Evolutionary conservation across 1,139 yeast species (phyloP), one percentile per base, ranked within the genome.

Genomic region (Yamadazyma pseudoaaseri): DNA sequence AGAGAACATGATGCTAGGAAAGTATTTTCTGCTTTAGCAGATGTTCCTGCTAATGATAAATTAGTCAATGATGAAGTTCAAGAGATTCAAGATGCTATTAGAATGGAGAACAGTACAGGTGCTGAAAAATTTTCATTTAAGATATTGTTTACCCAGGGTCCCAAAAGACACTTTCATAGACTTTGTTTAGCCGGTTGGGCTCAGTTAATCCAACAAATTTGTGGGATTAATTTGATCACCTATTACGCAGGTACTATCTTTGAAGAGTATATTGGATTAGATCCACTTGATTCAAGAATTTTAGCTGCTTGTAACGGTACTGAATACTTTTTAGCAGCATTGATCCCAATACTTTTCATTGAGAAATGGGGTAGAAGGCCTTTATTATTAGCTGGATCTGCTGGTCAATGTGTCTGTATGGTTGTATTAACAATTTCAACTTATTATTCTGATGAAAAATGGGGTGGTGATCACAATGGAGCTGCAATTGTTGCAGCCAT

Each of bases 291-390:
- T 25, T 52, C 74, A 2, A 55, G 72, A 42, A 51, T 62, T 11
- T 48, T 62, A 29, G 66, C 67, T 22, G 66, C 65, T 20, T 56
- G 62, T 42, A 60, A 60, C 34, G 67, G 66, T 35, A 57, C 63
- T 8, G 66, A 61, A 38, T 61, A 61, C 41, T 60, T 60, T 37
- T 41, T 73, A 33, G 75, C 73, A 2, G 68, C 76, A 1, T 57
- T 66, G 36, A 46, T 71, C 27, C 71, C 77, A 0, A 57, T 63
- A 47, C 62, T 55, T 41, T 60, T 74, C 14, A 63, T 75, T 46
- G 84, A 79, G 48, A 56, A 58, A 27, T 52, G 71, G 36, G 84
- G 84, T 34, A 68, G 84, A 58, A 64, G 83, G 45, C 50, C 65
- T 6, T 53, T 76, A 30, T 53, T 78, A 44, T 50, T 77, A 33